phyloP scores from a whole-genome alignment of 2,329 filamentous ascomycete genomes.

The Polychaeton citri region DNA sequence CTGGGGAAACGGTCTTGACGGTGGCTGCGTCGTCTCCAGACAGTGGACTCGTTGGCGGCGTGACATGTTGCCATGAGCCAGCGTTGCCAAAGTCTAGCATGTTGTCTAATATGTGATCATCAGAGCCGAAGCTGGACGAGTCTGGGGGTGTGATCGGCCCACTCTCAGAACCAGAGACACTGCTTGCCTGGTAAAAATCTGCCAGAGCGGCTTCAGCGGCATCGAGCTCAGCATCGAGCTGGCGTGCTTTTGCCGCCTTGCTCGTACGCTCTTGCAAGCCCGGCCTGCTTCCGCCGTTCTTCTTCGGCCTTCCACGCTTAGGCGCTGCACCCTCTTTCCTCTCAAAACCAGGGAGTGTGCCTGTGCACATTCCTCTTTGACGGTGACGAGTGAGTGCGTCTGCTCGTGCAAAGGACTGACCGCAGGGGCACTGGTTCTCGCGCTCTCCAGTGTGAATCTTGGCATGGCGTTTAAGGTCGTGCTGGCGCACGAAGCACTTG shows the following conservation, averaged over 20 bases:
- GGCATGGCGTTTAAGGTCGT: conserved; percentile 91
- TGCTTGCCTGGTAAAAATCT: neutral
- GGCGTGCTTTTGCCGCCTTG: neutral
- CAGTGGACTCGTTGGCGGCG: neutral
- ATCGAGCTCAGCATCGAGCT: neutral
- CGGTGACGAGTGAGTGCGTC: conserved; percentile 89
- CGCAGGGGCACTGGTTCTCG: conserved; percentile 87
- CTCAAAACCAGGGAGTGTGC: conserved; percentile 65
- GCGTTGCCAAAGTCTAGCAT: neutral
- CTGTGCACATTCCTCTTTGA: conserved; percentile 92
- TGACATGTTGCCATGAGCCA: neutral
- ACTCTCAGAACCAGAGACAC: neutral
- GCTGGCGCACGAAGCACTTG: conserved; percentile 93
- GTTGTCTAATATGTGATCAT: neutral
- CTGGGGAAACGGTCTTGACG: neutral
- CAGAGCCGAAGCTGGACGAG: neutral
- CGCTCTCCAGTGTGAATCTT: conserved; percentile 97
- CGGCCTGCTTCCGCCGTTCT: conserved; percentile 16
- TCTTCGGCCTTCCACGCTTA: conserved; percentile 54
- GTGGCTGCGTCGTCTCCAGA: neutral
- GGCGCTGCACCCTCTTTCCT: conserved; percentile 44
- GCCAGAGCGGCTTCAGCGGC: neutral
- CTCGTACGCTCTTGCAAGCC: neutral
- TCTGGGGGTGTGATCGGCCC: neutral
- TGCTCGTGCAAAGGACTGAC: conserved; percentile 87